These are phyloP conservation scores for Protostelium mycophagum DNA, from an alignment of 78 protist genomes.

Conservation along the genomic window DNA sequence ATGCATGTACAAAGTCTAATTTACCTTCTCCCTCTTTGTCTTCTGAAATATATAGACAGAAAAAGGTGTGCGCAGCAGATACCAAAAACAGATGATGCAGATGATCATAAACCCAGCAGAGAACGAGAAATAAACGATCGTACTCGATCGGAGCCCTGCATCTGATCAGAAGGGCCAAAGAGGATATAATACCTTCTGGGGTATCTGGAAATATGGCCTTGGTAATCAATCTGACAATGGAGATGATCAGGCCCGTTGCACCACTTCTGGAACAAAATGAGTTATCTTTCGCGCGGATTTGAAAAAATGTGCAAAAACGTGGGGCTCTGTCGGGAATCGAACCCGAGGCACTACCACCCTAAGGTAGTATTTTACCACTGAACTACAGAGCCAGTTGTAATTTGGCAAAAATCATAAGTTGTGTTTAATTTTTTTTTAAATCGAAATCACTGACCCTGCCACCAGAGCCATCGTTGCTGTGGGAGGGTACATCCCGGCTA, in stretches of 20 bases:
- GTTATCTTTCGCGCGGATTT: too few relatives aligned
- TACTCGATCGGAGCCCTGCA: neutral
- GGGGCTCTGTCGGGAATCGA: slow-evolving; percentile 2
- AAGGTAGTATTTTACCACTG: slow-evolving; percentile 1
- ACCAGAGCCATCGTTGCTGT: neutral
- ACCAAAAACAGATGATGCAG: neutral
- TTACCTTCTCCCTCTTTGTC: too few relatives aligned
- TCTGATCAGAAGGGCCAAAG: too few relatives aligned
- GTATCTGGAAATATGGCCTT: neutral
- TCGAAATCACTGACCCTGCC: neutral
- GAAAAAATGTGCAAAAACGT: too few relatives aligned
- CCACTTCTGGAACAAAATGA: too few relatives aligned
- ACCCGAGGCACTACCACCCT: slow-evolving; percentile 2
- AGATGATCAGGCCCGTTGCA: neutral
- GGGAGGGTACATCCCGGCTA: neutral
- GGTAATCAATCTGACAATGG: neutral
- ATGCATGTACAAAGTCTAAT: too few relatives aligned
- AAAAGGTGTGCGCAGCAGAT: neutral
- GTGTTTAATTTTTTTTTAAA: neutral
- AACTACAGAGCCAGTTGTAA: slow-evolving; percentile 1
- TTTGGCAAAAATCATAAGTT: too few relatives aligned
- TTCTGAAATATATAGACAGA: too few relatives aligned
- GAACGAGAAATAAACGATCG: neutral
- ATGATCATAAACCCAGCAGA: neutral
- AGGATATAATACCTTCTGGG: too few relatives aligned